Evolutionary conservation across 192 early-diverging fungal species (phyloP).

Genomic region (Spizellomyces punctatus): DNA sequence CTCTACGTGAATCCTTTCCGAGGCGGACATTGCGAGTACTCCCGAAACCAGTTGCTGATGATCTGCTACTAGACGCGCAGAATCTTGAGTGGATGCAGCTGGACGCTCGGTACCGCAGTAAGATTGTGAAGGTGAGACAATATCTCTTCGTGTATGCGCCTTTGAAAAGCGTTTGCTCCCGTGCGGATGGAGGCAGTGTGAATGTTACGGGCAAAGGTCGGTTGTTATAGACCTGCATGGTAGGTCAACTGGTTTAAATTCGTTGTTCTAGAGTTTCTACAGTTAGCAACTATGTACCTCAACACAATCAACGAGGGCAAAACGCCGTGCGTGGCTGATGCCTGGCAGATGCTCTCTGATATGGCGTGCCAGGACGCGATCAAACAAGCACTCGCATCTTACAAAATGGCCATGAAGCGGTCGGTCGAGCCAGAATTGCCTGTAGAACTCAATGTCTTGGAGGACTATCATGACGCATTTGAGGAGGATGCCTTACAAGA

Average conservation of each 20-base stretch:
- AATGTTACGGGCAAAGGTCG: too few relatives aligned
- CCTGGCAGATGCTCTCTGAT: background rate
- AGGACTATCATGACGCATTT: background rate
- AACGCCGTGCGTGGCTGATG: background rate
- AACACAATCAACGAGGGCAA: conserved; percentile 1
- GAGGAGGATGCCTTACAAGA: background rate
- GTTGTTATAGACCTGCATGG: too few relatives aligned
- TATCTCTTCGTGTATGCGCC: too few relatives aligned
- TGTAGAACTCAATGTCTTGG: background rate
- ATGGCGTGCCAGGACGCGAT: background rate
- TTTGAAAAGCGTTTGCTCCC: too few relatives aligned
- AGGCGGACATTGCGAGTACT: background rate
- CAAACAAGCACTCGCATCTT: background rate
- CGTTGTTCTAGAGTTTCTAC: background rate
- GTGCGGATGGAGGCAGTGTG: too few relatives aligned
- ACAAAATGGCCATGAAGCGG: background rate
- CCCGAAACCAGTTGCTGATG: background rate
- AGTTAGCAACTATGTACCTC: background rate
- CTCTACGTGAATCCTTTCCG: background rate
- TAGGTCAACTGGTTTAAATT: too few relatives aligned
- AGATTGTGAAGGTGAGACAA: too few relatives aligned
- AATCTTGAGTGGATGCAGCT: too few relatives aligned
- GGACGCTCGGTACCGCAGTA: too few relatives aligned
- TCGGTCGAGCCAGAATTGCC: background rate
- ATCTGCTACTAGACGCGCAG: too few relatives aligned